Percentiles rank a stretch among this genome's conserved stretches.
Evolutionary conservation across 192 early-diverging fungal genomes (phyloP).

Genomic region (Coemansia sp.): DNA sequence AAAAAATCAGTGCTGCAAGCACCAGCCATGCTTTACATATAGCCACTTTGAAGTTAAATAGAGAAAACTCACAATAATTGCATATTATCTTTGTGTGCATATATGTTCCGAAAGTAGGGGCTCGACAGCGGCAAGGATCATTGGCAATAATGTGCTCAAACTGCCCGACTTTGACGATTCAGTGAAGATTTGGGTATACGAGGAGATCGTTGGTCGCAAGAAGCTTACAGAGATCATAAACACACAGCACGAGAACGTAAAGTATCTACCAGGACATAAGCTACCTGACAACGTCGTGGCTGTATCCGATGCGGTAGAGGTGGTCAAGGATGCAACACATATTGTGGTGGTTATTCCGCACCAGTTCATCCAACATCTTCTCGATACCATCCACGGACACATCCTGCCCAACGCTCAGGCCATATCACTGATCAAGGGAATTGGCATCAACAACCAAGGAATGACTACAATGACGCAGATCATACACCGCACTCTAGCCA

Average conservation of each 20-base stretch:
- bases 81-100: conserved; percentile 2
- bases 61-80: background rate
- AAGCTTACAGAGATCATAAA: conserved; percentile 95
- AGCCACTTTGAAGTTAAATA: background rate
- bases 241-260: conserved; percentile 87
- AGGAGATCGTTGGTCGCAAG: conserved; percentile 81
- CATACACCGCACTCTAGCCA: conserved; percentile 75
- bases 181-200: conserved; percentile 95
- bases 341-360: conserved; percentile 95
- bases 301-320: conserved; percentile 74
- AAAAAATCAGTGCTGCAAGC: background rate
- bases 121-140: conserved; percentile 87
- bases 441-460: conserved; percentile 74
- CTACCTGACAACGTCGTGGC: conserved; percentile 87
- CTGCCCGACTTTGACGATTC: conserved; percentile 70
- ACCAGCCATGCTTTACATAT: background rate
- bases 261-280: conserved; percentile 80
- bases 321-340: conserved; percentile 81
- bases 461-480: conserved; percentile 77
- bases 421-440: conserved; percentile 94
- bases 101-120: conserved; percentile 62
- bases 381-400: conserved; percentile 58
- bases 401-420: conserved; percentile 71
- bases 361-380: conserved; percentile 88
- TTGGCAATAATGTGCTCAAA: conserved; percentile 76